A percentile compares a stretch with the other conserved stretches of the same genome.
Conservation (phyloP, 192 early-diverging fungal species). For the Coemansia sp. region DNA sequence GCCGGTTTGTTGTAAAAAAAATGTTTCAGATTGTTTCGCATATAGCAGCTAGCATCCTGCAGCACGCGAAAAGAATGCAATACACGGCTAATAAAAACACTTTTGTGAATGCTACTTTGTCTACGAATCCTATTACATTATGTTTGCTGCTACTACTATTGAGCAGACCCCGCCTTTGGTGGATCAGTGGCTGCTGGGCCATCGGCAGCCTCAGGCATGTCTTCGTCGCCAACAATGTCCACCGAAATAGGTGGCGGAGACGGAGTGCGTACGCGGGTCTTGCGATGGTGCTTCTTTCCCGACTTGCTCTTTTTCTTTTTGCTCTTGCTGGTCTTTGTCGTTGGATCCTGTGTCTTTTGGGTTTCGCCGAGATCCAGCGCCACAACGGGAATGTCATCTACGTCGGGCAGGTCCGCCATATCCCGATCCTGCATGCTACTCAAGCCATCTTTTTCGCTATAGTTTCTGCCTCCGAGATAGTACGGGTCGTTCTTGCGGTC, state of each 20-base stretch:
- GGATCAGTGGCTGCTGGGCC: not conserved
- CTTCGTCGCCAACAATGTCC: constrained; percentile 49
- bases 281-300: constrained; percentile 19
- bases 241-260: constrained; percentile 34
- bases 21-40: too few relatives aligned
- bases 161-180: not conserved
- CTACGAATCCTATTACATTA: too few relatives aligned
- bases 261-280: constrained; percentile 10
- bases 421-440: constrained; percentile 23
- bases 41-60: too few relatives aligned
- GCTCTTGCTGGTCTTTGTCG: constrained; percentile 8
- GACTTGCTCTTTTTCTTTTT: constrained; percentile 22
- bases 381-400: constrained; percentile 82
- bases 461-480: constrained; percentile 18
- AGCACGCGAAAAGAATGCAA: too few relatives aligned
- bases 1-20: too few relatives aligned
- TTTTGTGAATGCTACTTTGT: too few relatives aligned
- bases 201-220: constrained; percentile 23
- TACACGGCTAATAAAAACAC: too few relatives aligned
- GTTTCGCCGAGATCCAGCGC: constrained; percentile 60
- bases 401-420: constrained; percentile 60
- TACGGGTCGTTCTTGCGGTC: constrained; percentile 58
- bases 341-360: not conserved
- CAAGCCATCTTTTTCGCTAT: constrained; percentile 14
- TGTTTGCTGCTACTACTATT: not conserved